phyloP scores from a whole-genome alignment of 176 grass and related monocot species.

The Ampelocalamus luodianensis region DNA sequence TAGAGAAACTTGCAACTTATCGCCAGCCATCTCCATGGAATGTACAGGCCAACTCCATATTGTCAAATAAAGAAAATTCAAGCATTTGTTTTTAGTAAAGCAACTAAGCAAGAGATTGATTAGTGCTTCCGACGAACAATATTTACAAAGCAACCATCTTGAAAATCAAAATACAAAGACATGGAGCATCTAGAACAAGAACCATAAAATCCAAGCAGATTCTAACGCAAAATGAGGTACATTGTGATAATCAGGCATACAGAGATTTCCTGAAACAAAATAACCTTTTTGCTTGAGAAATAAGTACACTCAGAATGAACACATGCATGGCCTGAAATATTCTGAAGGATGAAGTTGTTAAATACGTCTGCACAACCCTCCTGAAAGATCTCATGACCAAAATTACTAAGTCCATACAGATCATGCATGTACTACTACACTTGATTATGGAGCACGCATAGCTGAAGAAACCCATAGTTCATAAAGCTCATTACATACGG shows the following conservation, averaged over 20 bases:
- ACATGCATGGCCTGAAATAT: not conserved
- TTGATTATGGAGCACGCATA: not conserved
- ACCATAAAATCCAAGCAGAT: not conserved
- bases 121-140: not conserved
- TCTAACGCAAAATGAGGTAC: not conserved
- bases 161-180: not conserved
- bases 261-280: too few species aligned
- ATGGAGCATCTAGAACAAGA: not conserved
- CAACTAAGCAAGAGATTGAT: too few species aligned
- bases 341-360: not conserved
- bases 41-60: too few species aligned
- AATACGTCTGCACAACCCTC: not conserved
- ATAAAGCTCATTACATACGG: not conserved
- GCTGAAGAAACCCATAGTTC: not conserved
- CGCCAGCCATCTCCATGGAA: too few species aligned
- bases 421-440: not conserved
- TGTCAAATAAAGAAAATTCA: too few species aligned
- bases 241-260: not conserved
- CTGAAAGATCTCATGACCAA: not conserved
- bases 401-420: not conserved
- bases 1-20: too few species aligned
- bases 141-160: not conserved
- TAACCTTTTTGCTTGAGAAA: not conserved
- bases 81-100: too few species aligned
- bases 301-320: too few species aligned